Evolutionary conservation across 345 rosid species (phyloP).

Genomic region (thale cress (Arabidopsis thaliana)): DNA sequence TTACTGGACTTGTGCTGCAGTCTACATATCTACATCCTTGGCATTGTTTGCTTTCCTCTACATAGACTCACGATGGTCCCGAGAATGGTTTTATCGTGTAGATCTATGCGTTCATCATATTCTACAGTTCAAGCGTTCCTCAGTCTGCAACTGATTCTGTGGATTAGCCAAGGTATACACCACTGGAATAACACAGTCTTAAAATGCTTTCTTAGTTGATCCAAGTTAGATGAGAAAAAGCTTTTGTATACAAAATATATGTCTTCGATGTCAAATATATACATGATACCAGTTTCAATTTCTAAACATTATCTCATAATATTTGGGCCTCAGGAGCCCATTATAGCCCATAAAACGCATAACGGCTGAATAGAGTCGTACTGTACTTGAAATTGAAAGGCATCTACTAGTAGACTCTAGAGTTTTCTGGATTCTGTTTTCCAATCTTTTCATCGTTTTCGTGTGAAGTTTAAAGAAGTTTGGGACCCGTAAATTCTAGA

Average conservation of each 20-base stretch:
- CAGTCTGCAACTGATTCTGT: not conserved
- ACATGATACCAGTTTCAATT: no score
- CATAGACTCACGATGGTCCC: not conserved
- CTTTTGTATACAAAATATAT: no score
- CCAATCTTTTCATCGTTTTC: not conserved
- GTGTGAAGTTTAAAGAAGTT: not conserved
- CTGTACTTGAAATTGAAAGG: not conserved
- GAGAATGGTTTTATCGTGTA: not conserved
- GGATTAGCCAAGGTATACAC: not conserved
- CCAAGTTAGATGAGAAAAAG: no score
- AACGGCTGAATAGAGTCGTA: not conserved
- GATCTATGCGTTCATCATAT: not conserved
- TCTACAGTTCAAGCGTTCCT: not conserved
- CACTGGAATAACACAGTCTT: no score
- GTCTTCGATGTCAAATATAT: no score
- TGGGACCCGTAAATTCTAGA: not conserved
- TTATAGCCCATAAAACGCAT: not conserved
- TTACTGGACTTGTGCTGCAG: not conserved
- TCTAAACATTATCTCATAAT: no score
- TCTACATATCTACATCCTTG: not conserved
- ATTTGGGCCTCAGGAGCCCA: not conserved
- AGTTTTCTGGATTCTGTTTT: constrained; percentile 1
- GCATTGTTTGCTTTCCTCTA: not conserved
- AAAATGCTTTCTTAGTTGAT: no score
- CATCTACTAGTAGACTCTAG: not conserved